Evolutionary conservation across 2,329 filamentous ascomycete genomes (phyloP), one percentile per base, ranked within the genome.

Genomic region (Rachicladosporium sp.): DNA sequence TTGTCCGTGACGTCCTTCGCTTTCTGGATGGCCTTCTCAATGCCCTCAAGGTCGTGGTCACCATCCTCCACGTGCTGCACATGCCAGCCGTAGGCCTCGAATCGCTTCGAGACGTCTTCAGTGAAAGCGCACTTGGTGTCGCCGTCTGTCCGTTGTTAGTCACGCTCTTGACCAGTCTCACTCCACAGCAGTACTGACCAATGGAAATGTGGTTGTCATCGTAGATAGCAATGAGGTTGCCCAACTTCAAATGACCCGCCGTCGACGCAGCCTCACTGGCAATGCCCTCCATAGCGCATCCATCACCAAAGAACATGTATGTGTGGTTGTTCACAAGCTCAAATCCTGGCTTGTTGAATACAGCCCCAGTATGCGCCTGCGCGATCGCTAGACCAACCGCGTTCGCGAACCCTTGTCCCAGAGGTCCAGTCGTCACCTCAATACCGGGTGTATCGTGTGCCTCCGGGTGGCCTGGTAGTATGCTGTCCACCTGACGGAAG

Each of bases 131-230:
- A 80, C 70, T 91, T 91, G 69, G 83, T 96, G 73, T 94, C 82
- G 66, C 91, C 91, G 61, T 98, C 91, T n/a, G n/a, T n/a, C n/a
- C n/a, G n/a, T n/a, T n/a, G n/a, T n/a, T n/a, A n/a, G n/a, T n/a
- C n/a, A n/a, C n/a, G n/a, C n/a, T n/a, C 13, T 36, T 27, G 23
- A 27, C 23, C 4, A 7, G 23, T 27, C 23, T 27, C 23, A 27
- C n/a, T n/a, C n/a, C n/a, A n/a, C n/a, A n/a, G n/a, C n/a, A n/a
- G n/a, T 21, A 45, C 73, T 61, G 60, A 79, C 76, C 76, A 55
- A 80, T 80, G 51, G 76, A 93, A 61, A 98, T 96, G 66, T 94
- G 83, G 78, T 98, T 98, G 74, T 98, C 91, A 62, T 98, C 91
- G 67, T 89, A 98, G 68, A 98, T 76, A 66, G 77, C 79, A 67